These are phyloP conservation scores for Botryosphaeria dothidea DNA, from an alignment of 2,329 filamentous ascomycete species.

Conservation along the genomic window DNA sequence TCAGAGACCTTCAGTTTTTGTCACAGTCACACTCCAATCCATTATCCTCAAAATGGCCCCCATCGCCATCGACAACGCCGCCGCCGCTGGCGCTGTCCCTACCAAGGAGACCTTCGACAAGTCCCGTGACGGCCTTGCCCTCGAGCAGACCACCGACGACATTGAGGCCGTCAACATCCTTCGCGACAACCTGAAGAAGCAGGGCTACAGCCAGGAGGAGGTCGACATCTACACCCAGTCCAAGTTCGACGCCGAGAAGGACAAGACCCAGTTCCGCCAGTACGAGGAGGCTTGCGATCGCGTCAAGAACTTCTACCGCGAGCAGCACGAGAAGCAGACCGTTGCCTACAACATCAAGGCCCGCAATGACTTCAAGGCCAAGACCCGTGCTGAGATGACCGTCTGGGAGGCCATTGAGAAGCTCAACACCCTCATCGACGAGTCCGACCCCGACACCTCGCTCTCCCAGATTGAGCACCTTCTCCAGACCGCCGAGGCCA, in stretches of 20 bases:
- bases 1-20: not conserved
- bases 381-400: conserved; percentile 73
- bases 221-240: conserved; percentile 58
- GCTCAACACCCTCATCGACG: conserved; percentile 86
- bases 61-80: conserved; percentile 44
- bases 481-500: conserved; percentile 84
- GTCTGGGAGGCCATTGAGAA: conserved; percentile 93
- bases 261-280: conserved; percentile 79
- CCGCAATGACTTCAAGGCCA: conserved; percentile 68
- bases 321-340: conserved; percentile 70
- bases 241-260: conserved; percentile 71
- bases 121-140: conserved; percentile 57
- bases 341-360: conserved; percentile 82
- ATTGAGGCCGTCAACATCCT: conserved; percentile 63
- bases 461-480: conserved; percentile 89
- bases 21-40: not conserved
- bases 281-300: conserved; percentile 82
- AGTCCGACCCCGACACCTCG: conserved; percentile 85
- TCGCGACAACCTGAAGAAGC: conserved; percentile 55
- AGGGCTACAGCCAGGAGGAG: conserved; percentile 47
- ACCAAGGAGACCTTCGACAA: conserved; percentile 46
- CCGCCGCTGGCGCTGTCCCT: conserved; percentile 43
- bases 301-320: conserved; percentile 83
- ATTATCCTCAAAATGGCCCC: conserved; percentile 4
- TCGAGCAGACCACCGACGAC: conserved; percentile 60